Percentiles rank a stretch among this genome's conserved stretches.
Evolutionary conservation across 2,329 filamentous ascomycete genomes (phyloP).

Genomic region (Emericellopsis atlantica): DNA sequence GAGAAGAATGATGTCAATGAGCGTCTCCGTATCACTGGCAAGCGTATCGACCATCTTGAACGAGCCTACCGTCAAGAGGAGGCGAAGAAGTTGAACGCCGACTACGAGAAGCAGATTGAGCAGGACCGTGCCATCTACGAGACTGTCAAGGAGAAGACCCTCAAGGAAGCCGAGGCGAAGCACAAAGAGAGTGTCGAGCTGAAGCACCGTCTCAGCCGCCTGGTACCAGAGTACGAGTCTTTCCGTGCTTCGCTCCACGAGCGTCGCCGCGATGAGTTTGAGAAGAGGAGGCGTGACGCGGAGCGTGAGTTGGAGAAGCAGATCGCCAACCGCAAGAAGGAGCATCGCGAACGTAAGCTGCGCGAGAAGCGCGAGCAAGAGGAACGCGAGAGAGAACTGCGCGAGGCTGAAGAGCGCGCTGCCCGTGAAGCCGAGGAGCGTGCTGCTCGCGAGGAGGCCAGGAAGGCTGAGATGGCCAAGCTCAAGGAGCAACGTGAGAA

Average conservation of each 20-base stretch:
- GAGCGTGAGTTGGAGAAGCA: constrained; percentile 89
- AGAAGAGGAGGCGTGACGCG: constrained; percentile 82
- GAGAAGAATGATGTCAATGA: constrained; percentile 96
- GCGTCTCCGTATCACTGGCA: constrained; percentile 80
- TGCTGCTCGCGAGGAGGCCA: constrained; percentile 66
- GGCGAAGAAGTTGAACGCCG: constrained; percentile 74
- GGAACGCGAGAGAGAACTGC: constrained; percentile 64
- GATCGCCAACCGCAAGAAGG: constrained; percentile 77
- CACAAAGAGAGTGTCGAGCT: constrained; percentile 87
- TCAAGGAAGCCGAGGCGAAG: constrained; percentile 72
- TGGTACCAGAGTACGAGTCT: constrained; percentile 72
- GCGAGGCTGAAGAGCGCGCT: constrained; percentile 77
- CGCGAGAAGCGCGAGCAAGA: constrained; percentile 77
- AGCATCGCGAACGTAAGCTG: constrained; percentile 70
- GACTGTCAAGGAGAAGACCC: constrained; percentile 60
- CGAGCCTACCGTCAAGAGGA: constrained; percentile 95
- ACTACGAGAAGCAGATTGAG: constrained; percentile 75
- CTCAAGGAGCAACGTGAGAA: constrained; percentile 53
- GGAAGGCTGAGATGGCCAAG: constrained; percentile 55
- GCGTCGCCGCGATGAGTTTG: constrained; percentile 87
- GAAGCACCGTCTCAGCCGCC: constrained; percentile 79
- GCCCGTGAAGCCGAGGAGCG: constrained; percentile 79
- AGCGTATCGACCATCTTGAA: constrained; percentile 94
- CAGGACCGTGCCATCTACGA: constrained; percentile 72
- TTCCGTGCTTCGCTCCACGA: constrained; percentile 77